Evolutionary conservation across 148 eudicot genomes (phyloP).

Genomic region (Amaranthus hypochondriacus): DNA sequence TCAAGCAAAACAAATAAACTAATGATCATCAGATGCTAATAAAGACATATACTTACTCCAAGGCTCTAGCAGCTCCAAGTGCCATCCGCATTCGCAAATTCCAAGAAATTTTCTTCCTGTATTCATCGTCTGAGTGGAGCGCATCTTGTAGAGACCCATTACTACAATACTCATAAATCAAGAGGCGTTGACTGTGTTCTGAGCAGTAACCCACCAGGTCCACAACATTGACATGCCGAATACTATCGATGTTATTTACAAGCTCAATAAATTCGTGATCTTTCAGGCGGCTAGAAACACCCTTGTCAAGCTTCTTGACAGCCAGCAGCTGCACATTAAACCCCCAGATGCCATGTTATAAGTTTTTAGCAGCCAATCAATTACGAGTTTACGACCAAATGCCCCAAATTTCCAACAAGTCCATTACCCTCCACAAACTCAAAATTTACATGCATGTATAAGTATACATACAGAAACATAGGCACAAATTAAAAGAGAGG

Average conservation of each 20-base stretch:
- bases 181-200: conserved; percentile 82
- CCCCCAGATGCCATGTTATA: conserved; percentile 8
- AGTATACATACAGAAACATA: background rate
- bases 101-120: conserved; percentile 72
- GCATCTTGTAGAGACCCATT: conserved; percentile 80
- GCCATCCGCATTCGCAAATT: conserved; percentile 80
- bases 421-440: background rate
- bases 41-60: conserved; percentile 60
- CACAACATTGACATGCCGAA: conserved; percentile 85
- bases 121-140: conserved; percentile 78
- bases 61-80: conserved; percentile 95
- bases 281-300: conserved; percentile 55
- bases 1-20: background rate
- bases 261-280: conserved; percentile 79
- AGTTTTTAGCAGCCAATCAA: background rate
- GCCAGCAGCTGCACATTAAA: conserved; percentile 62
- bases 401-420: background rate
- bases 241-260: conserved; percentile 64
- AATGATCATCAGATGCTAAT: background rate
- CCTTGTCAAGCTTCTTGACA: conserved; percentile 83
- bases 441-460: background rate
- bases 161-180: conserved; percentile 80
- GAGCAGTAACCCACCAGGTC: conserved; percentile 84
- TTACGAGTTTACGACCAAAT: too few relatives aligned
- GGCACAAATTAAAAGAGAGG: background rate